Conservation (phyloP, 768 basidiomycete species). For the Boletus fagicola region DNA sequence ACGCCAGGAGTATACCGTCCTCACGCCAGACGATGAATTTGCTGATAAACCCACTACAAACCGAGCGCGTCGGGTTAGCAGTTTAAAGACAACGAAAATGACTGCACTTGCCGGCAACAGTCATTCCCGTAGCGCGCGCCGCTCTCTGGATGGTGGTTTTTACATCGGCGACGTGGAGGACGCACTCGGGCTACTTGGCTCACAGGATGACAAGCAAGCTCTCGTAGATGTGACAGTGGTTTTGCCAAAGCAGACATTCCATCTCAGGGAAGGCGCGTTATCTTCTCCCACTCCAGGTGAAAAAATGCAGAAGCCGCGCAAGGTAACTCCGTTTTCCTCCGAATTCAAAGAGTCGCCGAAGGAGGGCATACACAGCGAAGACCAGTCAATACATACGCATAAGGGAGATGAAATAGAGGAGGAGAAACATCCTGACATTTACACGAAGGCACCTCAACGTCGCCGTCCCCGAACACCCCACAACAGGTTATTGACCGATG, state of each 20-base stretch:
- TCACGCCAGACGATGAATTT: background rate
- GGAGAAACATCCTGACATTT: slow-evolving; percentile 9
- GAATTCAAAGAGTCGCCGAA: background rate
- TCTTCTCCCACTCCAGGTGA: background rate
- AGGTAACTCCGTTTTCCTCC: slow-evolving; percentile 11
- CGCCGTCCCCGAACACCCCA: slow-evolving; percentile 6
- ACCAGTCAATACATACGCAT: background rate
- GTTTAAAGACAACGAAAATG: background rate
- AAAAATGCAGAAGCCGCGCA: background rate
- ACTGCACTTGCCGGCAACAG: background rate
- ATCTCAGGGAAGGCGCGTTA: background rate
- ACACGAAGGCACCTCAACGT: slow-evolving; percentile 19
- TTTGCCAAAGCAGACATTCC: background rate
- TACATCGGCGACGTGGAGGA: background rate
- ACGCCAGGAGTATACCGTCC: background rate
- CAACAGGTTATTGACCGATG: background rate
- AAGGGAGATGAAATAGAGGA: background rate
- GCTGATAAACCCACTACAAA: background rate
- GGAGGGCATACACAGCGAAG: background rate
- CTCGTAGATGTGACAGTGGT: background rate
- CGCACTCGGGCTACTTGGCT: background rate
- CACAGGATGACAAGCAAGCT: background rate
- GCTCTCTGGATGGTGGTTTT: slow-evolving; percentile 2
- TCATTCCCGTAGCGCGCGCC: background rate
- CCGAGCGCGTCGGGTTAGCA: background rate